Conservation (phyloP, 306 rosid species). For the Acacia confusa region DNA sequence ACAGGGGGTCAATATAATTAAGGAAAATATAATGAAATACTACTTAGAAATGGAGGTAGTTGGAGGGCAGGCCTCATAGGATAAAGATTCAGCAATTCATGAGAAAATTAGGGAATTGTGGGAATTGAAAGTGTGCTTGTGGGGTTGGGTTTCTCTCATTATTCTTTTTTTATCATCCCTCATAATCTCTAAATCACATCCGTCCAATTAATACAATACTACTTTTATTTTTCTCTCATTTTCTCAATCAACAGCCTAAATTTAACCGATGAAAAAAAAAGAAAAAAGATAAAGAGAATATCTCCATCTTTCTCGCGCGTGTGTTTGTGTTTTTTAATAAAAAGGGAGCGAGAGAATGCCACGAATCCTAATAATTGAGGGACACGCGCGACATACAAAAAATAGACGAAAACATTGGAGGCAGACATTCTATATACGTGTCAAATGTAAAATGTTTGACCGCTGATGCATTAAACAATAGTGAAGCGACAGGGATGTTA, state of each 20-base stretch:
- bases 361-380: neutral
- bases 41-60: neutral
- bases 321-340: no score
- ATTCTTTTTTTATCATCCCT: no score
- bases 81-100: neutral
- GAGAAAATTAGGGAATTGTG: neutral
- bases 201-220: no score
- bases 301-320: no score
- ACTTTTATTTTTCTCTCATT: no score
- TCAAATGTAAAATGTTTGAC: constrained; percentile 19
- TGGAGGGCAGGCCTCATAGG: neutral
- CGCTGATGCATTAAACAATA: neutral
- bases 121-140: neutral
- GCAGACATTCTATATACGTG: neutral
- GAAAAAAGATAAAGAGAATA: no score
- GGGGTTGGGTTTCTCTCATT: fast-evolving
- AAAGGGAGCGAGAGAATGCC: neutral
- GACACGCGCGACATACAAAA: neutral
- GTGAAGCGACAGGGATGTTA: no score
- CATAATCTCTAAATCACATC: no score
- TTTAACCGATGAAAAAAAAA: no score
- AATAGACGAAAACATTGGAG: neutral
- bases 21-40: neutral
- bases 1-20: no score
- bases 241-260: no score